Percentiles rank a stretch among this genome's conserved stretches.
These are phyloP conservation scores for Ramaria sp. DNA, from an alignment of 768 basidiomycete species.

Conservation along the genomic window DNA sequence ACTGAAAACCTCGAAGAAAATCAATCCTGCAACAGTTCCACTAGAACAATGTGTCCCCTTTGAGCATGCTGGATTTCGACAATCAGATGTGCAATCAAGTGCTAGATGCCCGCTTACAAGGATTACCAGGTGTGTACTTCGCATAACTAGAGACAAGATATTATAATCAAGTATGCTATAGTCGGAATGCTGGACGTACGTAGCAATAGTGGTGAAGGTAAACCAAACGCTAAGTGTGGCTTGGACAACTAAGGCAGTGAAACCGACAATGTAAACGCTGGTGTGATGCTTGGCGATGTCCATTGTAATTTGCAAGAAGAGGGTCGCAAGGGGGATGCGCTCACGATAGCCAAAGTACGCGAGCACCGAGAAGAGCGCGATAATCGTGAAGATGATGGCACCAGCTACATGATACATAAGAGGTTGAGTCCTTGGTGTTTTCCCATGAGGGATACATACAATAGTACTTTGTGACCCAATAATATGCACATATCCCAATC, in stretches of 20 bases:
- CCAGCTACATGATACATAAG: slow-evolving; percentile 35
- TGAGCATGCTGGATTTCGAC: slow-evolving; percentile 31
- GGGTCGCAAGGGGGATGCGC: slow-evolving; percentile 68
- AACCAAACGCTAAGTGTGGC: slow-evolving; percentile 71
- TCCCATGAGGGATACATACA: slow-evolving; percentile 30
- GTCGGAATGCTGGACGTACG: slow-evolving; percentile 27
- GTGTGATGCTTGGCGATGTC: slow-evolving; percentile 77
- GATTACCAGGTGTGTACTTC: slow-evolving; percentile 71
- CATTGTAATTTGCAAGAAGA: slow-evolving; percentile 75
- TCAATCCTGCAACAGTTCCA: slow-evolving; percentile 64
- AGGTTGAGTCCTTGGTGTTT: background rate
- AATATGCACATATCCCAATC: slow-evolving; percentile 66
- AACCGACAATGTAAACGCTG: slow-evolving; percentile 69
- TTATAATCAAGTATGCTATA: background rate
- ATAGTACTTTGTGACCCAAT: slow-evolving; percentile 61
- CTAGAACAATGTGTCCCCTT: slow-evolving; percentile 49
- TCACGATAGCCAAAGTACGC: slow-evolving; percentile 62
- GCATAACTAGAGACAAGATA: slow-evolving; percentile 26
- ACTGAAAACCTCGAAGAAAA: slow-evolving; percentile 73
- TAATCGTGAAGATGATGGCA: slow-evolving; percentile 75
- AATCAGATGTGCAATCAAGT: slow-evolving; percentile 1
- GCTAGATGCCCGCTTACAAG: slow-evolving; percentile 33
- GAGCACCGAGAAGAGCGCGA: slow-evolving; percentile 63
- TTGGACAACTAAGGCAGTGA: slow-evolving; percentile 59
- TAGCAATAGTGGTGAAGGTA: slow-evolving; percentile 65